phyloP scores from a whole-genome alignment of 208 protist species.

The Vickermania spadyakhi region DNA sequence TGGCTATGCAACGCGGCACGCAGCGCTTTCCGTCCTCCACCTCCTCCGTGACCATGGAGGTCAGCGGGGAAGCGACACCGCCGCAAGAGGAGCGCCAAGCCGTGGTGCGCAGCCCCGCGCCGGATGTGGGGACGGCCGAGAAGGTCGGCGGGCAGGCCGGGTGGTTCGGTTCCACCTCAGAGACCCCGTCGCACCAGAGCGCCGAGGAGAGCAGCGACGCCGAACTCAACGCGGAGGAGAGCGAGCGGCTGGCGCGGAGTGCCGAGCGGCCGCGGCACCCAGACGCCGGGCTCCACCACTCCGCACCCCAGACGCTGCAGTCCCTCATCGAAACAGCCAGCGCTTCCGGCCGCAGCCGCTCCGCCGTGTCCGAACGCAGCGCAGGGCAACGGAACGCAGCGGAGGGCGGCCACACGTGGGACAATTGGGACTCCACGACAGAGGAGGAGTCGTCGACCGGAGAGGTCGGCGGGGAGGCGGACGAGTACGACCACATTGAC shows the following conservation, averaged over 20 bases:
- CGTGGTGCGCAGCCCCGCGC: not conserved
- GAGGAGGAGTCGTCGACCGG: not conserved
- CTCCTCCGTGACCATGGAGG: not conserved
- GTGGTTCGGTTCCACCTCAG: not conserved
- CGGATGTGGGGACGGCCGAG: too few species aligned
- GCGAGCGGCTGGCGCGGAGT: not conserved
- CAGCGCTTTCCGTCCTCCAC: not conserved
- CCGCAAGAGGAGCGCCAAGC: not conserved
- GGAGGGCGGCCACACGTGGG: not conserved
- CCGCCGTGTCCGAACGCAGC: constrained; percentile 1
- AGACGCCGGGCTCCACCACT: not conserved
- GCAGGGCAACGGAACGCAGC: not conserved
- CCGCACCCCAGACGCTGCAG: constrained; percentile 1
- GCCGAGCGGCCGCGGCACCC: not conserved
- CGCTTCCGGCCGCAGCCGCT: not conserved
- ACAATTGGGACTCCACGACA: not conserved
- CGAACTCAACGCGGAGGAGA: not conserved
- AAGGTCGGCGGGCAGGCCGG: too few species aligned
- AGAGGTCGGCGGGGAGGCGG: constrained; percentile 6
- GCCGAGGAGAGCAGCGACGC: not conserved
- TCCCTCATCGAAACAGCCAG: constrained; percentile 1
- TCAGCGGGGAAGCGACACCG: not conserved
- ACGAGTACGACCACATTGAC: constrained; percentile 12
- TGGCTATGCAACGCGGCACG: not conserved
- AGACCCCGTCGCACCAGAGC: not conserved